Percentiles rank a stretch among this genome's conserved stretches.
Evolutionary conservation across 139 green algal genomes (phyloP).

Genomic region (Picochlorum sp.): DNA sequence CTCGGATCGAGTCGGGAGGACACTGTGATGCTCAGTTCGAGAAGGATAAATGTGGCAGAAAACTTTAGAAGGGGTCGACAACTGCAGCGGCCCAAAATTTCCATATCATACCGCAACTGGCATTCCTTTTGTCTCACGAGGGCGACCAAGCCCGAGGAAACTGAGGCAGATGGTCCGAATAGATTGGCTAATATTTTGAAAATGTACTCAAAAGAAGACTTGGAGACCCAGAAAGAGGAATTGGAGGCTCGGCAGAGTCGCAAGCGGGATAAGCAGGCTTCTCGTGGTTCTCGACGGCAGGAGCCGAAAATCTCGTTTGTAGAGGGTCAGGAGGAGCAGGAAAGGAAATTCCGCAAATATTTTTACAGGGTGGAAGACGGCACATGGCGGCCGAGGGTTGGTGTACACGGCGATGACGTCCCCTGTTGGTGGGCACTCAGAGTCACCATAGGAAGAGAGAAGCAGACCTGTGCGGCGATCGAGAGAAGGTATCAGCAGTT

Average conservation of each 20-base stretch:
- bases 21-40: too few species aligned
- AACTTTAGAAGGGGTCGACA: too few species aligned
- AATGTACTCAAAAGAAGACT: constrained; percentile 5
- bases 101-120: too few species aligned
- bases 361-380: neutral
- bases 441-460: constrained; percentile 4
- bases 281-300: neutral
- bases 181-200: constrained; percentile 5
- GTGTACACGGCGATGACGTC: constrained; percentile 1
- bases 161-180: neutral
- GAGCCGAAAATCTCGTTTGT: neutral
- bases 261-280: neutral
- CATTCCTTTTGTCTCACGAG: too few species aligned
- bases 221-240: constrained; percentile 7
- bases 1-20: too few species aligned
- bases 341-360: neutral
- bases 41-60: too few species aligned
- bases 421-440: constrained; percentile 9
- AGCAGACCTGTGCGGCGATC: constrained; percentile 5
- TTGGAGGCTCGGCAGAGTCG: constrained; percentile 1
- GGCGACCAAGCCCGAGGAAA: neutral
- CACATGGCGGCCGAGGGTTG: neutral
- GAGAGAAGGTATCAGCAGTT: neutral
- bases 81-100: too few species aligned
- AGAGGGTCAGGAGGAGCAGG: neutral